Evolutionary conservation across 2,329 filamentous ascomycete species (phyloP).

Genomic region (Leptographium lundbergii): DNA sequence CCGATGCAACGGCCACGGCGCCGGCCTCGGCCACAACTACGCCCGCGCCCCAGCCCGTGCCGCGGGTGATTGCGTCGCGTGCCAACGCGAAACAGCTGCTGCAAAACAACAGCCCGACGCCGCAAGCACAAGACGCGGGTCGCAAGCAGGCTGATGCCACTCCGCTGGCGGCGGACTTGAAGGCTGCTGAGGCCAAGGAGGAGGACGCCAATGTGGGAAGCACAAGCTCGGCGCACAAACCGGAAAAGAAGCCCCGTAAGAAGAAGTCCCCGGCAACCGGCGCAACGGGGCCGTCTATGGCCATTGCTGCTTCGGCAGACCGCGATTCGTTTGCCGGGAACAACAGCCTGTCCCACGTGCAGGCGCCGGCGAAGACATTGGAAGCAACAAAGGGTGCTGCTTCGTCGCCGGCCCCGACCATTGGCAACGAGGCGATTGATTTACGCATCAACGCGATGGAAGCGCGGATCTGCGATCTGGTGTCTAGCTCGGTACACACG

Average conservation of each 20-base stretch:
- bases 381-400: neutral
- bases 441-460: slow-evolving; percentile 42
- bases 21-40: slow-evolving; percentile 10
- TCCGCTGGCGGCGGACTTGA: slow-evolving; percentile 24
- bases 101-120: slow-evolving; percentile 9
- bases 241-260: slow-evolving; percentile 49
- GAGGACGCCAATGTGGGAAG: slow-evolving; percentile 20
- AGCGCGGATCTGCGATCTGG: slow-evolving; percentile 32
- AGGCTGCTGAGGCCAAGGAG: slow-evolving; percentile 31
- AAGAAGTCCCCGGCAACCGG: slow-evolving; percentile 50
- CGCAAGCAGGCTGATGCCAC: slow-evolving; percentile 20
- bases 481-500: slow-evolving; percentile 39
- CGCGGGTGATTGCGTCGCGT: slow-evolving; percentile 21
- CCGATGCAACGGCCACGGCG: slow-evolving; percentile 4
- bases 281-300: neutral
- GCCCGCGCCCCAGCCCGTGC: slow-evolving; percentile 6
- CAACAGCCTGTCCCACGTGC: neutral
- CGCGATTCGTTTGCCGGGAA: slow-evolving; percentile 20
- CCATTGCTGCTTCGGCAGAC: neutral
- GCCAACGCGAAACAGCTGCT: slow-evolving; percentile 23
- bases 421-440: slow-evolving; percentile 32
- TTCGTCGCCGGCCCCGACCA: neutral
- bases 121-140: slow-evolving; percentile 18
- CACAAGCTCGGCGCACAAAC: slow-evolving; percentile 9
- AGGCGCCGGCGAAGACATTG: neutral